Evolutionary conservation across 2,329 filamentous ascomycete genomes (phyloP), one percentile per base, ranked within the genome.

Genomic region (Monosporascus sp.): DNA sequence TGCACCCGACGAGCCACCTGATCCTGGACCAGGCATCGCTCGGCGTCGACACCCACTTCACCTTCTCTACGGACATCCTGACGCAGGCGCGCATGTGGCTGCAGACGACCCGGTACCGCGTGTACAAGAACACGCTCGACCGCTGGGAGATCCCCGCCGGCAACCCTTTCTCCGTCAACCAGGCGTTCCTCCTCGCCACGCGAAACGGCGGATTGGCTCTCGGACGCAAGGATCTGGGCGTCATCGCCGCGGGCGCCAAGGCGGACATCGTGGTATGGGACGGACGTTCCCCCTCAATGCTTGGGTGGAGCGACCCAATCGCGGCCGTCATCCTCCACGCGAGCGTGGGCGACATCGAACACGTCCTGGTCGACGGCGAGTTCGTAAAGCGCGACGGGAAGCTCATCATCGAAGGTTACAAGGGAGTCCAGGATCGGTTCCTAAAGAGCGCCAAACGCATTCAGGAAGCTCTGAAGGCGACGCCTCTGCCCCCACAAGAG

Each of bases 111-210:
- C 71, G 80, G 3, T 68, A 68, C 24, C 59, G 61, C 6, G 63
- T 74, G 16, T 79, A 71, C 61, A 55, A 65, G 40, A 59, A 72
- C 14, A 67, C 76, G 0, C 57, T 80, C 7, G 58, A 69, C 0
- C 58, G 61, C 1, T 77, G 74, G 70, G 55, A 71, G 17, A 60
- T 83, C 2, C 78, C 80, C 0, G 56, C 56, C 3, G 73, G 66
- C 24, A 82, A 73, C 54, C 78, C 80, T 7, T 79, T 83, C 76
- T 75, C 71, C 6, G 79, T 71, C 3, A 68, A 73, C 36, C 79
- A 85, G 60, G 81, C 80, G 0, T 84, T 84, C 59, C 67, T 78
- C 20, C 71, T 84, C 17, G 76, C 78, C 0, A 85, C 80, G 0
- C 71, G 79, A 2, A 70, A 73, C 5, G 80, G 81, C 1, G 81